phyloP scores from a whole-genome alignment of 805 yeast genomes.

The Cyberlindnera japonica region DNA sequence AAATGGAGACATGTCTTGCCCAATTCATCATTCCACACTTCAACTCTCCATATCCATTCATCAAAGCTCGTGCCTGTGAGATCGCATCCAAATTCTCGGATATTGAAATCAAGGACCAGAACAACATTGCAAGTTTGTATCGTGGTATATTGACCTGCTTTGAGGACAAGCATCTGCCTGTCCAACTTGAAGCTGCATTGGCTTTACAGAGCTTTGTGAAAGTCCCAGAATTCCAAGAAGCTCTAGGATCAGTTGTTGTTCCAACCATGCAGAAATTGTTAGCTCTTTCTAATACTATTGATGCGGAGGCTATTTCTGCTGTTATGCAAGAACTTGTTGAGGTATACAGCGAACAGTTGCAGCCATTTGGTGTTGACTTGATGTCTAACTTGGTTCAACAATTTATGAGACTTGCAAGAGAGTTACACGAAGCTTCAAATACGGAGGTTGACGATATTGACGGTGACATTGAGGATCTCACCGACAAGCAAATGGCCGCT shows the following conservation, averaged over 20 bases:
- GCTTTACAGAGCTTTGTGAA: conserved; percentile 78
- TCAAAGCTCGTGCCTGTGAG: conserved; percentile 74
- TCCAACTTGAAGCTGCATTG: conserved; percentile 77
- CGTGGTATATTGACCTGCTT: conserved; percentile 44
- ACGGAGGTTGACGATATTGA: conserved; percentile 37
- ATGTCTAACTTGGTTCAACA: conserved; percentile 65
- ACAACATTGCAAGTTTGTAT: conserved; percentile 36
- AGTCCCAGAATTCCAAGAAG: conserved; percentile 62
- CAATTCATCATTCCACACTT: conserved; percentile 71
- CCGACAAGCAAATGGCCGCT: conserved; percentile 80
- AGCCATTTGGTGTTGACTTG: conserved; percentile 82
- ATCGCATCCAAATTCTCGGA: conserved; percentile 61
- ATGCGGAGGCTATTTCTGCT: conserved; percentile 79
- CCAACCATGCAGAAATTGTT: conserved; percentile 80
- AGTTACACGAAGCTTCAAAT: conserved; percentile 58
- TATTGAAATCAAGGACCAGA: conserved; percentile 44
- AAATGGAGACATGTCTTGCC: conserved; percentile 67
- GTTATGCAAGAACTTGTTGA: conserved; percentile 97
- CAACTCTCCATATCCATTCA: conserved; percentile 54
- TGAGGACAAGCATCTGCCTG: conserved; percentile 53
- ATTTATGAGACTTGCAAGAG: conserved; percentile 65
- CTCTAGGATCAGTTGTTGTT: conserved; percentile 63
- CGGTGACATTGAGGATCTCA: conserved; percentile 36
- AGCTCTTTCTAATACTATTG: conserved; percentile 72
- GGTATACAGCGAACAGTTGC: conserved; percentile 78